Percentiles rank a stretch among this genome's conserved stretches.
Conservation (phyloP, 2,329 filamentous ascomycete genomes). For the Elsinoe australis region DNA sequence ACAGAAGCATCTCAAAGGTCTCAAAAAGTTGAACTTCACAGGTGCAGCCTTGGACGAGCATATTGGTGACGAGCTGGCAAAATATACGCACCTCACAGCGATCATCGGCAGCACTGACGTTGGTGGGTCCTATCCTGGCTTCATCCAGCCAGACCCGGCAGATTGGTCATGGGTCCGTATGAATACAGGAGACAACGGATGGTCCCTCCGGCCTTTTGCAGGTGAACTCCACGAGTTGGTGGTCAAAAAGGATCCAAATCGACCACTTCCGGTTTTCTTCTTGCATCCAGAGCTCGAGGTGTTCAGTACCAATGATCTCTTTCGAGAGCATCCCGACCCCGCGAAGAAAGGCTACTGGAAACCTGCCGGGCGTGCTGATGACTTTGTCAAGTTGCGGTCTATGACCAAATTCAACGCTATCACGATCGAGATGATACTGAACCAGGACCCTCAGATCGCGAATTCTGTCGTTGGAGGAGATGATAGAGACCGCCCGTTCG, state of each 20-base stretch:
- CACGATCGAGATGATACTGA: conserved; percentile 19
- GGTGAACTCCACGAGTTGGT: conserved; percentile 20
- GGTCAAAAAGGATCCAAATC: conserved; percentile 11
- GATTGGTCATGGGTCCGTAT: conserved; percentile 18
- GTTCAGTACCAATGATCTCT: conserved; percentile 20
- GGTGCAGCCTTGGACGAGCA: conserved; percentile 19
- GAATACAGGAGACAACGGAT: conserved; percentile 1
- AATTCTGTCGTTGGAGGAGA: conserved; percentile 19
- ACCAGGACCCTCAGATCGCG: conserved; percentile 12
- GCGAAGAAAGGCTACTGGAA: conserved; percentile 17
- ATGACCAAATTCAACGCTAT: conserved; percentile 22
- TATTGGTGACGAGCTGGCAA: conserved; percentile 18
- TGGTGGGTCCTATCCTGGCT: neutral
- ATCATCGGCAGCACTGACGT: conserved; percentile 20
- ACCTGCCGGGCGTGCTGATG: conserved; percentile 19
- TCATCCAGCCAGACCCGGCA: conserved; percentile 15
- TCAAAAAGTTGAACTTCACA: conserved; percentile 17
- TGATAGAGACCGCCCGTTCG: conserved; percentile 15
- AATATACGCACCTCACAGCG: conserved; percentile 18
- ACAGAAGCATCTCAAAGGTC: conserved; percentile 7
- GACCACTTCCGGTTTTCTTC: conserved; percentile 17
- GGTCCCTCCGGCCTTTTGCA: conserved; percentile 17
- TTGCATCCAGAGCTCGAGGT: conserved; percentile 16
- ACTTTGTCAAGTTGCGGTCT: conserved; percentile 20
- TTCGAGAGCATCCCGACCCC: conserved; percentile 14